phyloP scores from a whole-genome alignment of 2,329 filamentous ascomycete genomes.

The Aspergillus sp. region DNA sequence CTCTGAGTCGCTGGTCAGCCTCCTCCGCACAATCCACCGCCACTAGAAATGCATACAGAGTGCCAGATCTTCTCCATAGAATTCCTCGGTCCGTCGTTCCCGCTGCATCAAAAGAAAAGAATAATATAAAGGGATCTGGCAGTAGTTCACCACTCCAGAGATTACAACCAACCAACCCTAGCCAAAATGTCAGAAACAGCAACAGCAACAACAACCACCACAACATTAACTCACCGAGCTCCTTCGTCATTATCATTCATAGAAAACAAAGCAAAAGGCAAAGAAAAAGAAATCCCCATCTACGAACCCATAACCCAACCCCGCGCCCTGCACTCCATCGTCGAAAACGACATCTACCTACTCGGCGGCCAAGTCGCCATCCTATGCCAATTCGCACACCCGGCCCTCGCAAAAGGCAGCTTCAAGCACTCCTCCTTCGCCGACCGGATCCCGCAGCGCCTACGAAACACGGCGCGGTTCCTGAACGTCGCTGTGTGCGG shows the following conservation, averaged over 20 bases:
- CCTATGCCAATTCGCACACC: slow-evolving; percentile 28
- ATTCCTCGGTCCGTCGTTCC: too few species aligned
- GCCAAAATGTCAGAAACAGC: not conserved
- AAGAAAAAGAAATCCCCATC: not conserved
- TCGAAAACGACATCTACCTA: slow-evolving; percentile 14
- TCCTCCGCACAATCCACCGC: too few species aligned
- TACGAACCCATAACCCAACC: slow-evolving; percentile 8
- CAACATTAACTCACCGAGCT: not conserved
- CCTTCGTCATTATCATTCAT: too few species aligned
- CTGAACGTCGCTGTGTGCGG: slow-evolving; percentile 27
- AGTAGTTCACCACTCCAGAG: too few species aligned
- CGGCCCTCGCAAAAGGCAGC: slow-evolving; percentile 25
- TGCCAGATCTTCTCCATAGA: too few species aligned
- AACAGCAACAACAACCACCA: not conserved
- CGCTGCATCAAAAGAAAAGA: too few species aligned
- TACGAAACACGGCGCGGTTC: slow-evolving; percentile 27
- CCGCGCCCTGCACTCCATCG: not conserved
- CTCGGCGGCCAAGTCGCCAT: slow-evolving; percentile 20
- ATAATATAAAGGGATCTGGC: too few species aligned
- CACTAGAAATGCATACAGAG: too few species aligned
- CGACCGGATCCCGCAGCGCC: slow-evolving; percentile 22
- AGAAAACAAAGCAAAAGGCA: not conserved
- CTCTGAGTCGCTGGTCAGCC: too few species aligned
- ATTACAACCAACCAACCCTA: too few species aligned
- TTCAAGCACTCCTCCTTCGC: slow-evolving; percentile 28